Evolutionary conservation across 495 filamentous ascomycete genomes (phyloP), one percentile per base, ranked within the genome.

Genomic region (Emericellopsis terricola): DNA sequence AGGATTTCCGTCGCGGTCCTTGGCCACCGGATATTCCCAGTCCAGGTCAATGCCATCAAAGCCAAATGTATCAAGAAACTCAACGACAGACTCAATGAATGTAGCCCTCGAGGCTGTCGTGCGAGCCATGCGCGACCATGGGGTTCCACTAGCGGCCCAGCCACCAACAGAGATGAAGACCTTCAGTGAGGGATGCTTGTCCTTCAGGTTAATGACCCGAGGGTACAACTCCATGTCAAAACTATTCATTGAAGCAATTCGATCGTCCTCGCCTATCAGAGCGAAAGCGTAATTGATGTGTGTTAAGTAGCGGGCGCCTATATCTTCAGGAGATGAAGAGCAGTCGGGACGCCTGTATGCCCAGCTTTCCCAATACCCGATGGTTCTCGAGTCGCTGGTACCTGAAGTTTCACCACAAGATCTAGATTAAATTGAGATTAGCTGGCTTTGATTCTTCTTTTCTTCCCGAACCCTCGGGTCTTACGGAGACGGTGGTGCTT

Each of bases 21-120:
- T 28, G 3, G 57, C 46, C 0, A 20, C 51, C 1, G 64, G 64
- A 42, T 69, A 72, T n/a, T n/a, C n/a, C n/a, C n/a, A n/a, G n/a
- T 73, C 70, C 9, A 76, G 28, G 39, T 76, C 69, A 1, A 71
- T 45, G 1, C 72, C 73, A 29, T 68, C 50, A 33, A 73, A 71
- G 3, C 53, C 56, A 19, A 65, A 67, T 2, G 40, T 43, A 0
- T 41, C 17, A 56, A 73, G 56, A 39, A 69, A 67, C 0, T 17
- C 28, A 0, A 46, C 38, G 0, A 68, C 36, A 0, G 52, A 61
- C 6, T 38, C 27, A 34, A 70, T 59, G 47, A 73, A 70, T 4
- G 38, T n/a, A n/a, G n/a, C n/a, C 46, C 0, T 49, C 37, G n/a
- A 57, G 54, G 19, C 55, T 58, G 0, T 10, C 41, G 2, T 40